Percentiles rank a stretch among this genome's conserved stretches.
Evolutionary conservation across 2,329 filamentous ascomycete species (phyloP).

Genomic region (Neonectria faginata): DNA sequence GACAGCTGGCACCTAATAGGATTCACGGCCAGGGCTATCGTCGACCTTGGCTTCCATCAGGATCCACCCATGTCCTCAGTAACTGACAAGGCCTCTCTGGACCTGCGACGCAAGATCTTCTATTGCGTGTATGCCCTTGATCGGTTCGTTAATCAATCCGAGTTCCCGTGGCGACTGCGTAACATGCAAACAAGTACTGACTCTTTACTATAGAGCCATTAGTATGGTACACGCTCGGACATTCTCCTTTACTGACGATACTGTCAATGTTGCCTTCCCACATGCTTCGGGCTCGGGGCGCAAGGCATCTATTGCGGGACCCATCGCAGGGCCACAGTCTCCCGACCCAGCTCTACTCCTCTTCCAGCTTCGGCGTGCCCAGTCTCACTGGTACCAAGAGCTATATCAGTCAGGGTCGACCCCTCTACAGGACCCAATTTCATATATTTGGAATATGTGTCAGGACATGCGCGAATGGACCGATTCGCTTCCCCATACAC

Average conservation of each 20-base stretch:
- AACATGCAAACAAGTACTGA: conserved; percentile 33
- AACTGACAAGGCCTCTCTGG: conserved; percentile 75
- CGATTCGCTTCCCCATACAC: conserved; percentile 75
- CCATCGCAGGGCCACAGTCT: conserved; percentile 59
- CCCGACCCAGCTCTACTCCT: conserved; percentile 80
- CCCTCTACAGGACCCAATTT: conserved; percentile 74
- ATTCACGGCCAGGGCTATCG: conserved; percentile 85
- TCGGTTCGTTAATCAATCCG: conserved; percentile 65
- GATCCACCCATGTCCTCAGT: conserved; percentile 80
- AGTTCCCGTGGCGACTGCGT: background rate
- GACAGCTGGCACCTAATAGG: conserved; percentile 95
- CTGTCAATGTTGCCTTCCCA: conserved; percentile 84
- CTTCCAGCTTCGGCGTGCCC: conserved; percentile 84
- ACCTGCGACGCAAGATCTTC: conserved; percentile 85
- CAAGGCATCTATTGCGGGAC: conserved; percentile 55
- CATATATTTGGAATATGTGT: conserved; percentile 81
- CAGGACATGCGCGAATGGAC: conserved; percentile 85
- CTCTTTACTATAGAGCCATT: conserved; percentile 70
- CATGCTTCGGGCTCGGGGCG: conserved; percentile 59
- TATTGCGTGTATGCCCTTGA: conserved; percentile 93
- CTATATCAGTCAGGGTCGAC: conserved; percentile 83
- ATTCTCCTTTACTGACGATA: conserved; percentile 94
- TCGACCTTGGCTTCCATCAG: conserved; percentile 93
- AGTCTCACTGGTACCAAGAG: conserved; percentile 91
- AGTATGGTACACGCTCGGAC: conserved; percentile 88